Base-by-base conservation (phyloP, 495 filamentous ascomycete species). In the Rhizodiscina lignyota region DNA sequence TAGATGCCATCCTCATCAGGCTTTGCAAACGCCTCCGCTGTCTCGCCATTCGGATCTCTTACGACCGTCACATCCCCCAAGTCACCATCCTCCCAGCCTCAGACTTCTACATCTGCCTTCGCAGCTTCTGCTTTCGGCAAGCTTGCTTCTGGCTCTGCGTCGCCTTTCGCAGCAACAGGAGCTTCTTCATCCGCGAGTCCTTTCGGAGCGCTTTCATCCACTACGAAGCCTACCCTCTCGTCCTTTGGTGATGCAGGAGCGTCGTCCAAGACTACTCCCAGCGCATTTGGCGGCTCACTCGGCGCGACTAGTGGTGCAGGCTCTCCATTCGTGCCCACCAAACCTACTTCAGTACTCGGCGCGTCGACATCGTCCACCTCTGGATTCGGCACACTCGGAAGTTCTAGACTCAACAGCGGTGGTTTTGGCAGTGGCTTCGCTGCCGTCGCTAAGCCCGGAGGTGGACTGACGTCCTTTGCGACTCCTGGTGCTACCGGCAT, bases 401-500 rank as follows among this genome's bases (percentile, higher is more conserved):
- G 52, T 53, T 52, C 34, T 55, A 56, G 39, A 33, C n/a, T 64
- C 22, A 12, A 29, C 21, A 12, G 60, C 13, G 61, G 64, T 21
- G 59, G 66, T 0, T 75, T 79, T 44, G 60, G 66, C 21, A 60
- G 68, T 36, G 62, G 64, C 12, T 66, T 70, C 41, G 55, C 67
- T 10, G 49, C 60, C 8, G 59, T 62, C 18, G 28, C 30, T 19
- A 50, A 64, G n/a, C 59, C 59, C 15, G 41, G 40, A 10, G 37
- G 41, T 21, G 42, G 44, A 2, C 54, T 83, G 12, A 67, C 63
- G 4, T 76, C 62, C 48, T 91, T 91, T 53, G 80, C 75, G 12
- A 72, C 72, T 22, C 69, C 74, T 19, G 70, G 64, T 32, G 58
- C 60, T 21, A 51, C 68, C 24, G 59, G 53, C 21, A 58, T 72